These are phyloP conservation scores for Odontarrhena argentea DNA, from an alignment of 345 rosid species.

Conservation along the genomic window DNA sequence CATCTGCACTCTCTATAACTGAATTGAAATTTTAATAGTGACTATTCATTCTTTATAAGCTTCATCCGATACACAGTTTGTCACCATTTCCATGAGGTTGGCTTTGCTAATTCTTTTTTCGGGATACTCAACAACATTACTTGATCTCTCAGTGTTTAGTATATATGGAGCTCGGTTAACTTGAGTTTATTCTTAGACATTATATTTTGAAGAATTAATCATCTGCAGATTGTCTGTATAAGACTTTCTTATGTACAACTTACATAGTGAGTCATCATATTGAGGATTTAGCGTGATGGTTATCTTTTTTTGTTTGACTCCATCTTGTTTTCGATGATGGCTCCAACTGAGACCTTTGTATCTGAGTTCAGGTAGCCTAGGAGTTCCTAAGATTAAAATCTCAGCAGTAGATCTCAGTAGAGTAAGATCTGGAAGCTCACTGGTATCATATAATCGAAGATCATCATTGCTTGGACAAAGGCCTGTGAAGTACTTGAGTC, in stretches of 20 bases:
- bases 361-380: slow-evolving; percentile 43
- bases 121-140: not conserved
- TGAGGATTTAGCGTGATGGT: not conserved
- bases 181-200: not conserved
- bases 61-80: not conserved
- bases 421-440: slow-evolving; percentile 33
- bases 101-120: not conserved
- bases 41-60: not conserved
- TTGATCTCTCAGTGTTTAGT: slow-evolving; percentile 1
- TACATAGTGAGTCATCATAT: not conserved
- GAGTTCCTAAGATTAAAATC: slow-evolving; percentile 40
- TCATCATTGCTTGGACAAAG: slow-evolving; percentile 24
- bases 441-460: slow-evolving; percentile 28
- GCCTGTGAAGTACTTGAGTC: slow-evolving; percentile 30
- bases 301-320: not conserved
- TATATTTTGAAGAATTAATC: slow-evolving; percentile 2
- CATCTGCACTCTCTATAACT: slow-evolving; percentile 16
- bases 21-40: not conserved
- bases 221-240: not conserved
- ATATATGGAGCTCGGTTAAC: slow-evolving; percentile 9
- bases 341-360: not conserved
- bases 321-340: slow-evolving; percentile 6
- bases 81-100: slow-evolving; percentile 4
- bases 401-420: slow-evolving; percentile 29
- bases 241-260: slow-evolving; percentile 19